Conservation (phyloP, 2,329 filamentous ascomycete genomes). For the Diaporthe batatas region DNA sequence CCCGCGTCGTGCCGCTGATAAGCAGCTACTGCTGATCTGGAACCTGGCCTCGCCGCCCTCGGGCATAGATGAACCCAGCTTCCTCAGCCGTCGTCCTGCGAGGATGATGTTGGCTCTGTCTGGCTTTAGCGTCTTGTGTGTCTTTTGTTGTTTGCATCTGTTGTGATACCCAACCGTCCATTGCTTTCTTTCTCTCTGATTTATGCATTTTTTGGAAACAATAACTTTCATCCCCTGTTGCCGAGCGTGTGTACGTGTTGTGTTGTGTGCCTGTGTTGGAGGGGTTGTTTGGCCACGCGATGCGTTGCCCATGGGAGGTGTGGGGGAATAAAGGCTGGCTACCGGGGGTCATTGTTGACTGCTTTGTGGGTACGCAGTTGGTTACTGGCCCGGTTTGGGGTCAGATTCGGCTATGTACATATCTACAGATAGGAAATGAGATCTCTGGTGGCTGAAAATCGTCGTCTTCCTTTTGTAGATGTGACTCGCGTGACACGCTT, state of each 20-base stretch:
- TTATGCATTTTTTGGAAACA: conserved; percentile 37
- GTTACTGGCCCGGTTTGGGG: background rate
- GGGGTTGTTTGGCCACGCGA: conserved; percentile 3
- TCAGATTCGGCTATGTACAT: conserved; percentile 6
- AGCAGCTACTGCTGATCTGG: conserved; percentile 24
- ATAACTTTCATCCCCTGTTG: conserved; percentile 41
- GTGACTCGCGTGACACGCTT: background rate
- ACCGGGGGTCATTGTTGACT: background rate
- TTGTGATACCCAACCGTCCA: conserved; percentile 39
- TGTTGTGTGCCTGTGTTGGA: conserved; percentile 1
- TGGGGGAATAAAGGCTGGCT: conserved; percentile 31
- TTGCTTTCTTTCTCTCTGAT: conserved; percentile 15
- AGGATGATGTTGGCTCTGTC: conserved; percentile 21
- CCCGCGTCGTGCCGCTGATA: conserved; percentile 13
- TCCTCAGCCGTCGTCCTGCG: background rate
- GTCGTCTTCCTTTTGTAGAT: background rate
- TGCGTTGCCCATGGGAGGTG: conserved; percentile 16
- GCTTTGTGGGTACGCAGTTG: background rate
- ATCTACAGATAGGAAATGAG: conserved; percentile 27
- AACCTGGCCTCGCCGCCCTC: background rate
- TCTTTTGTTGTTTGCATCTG: conserved; percentile 19
- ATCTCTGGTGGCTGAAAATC: conserved; percentile 25
- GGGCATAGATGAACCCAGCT: background rate
- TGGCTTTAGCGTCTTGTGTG: conserved; percentile 27
- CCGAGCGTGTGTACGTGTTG: conserved; percentile 21